Percentiles rank a stretch among this genome's conserved stretches.
These are phyloP conservation scores for Sphaerostilbella broomeana DNA, from an alignment of 2,329 filamentous ascomycete species.

Conservation along the genomic window DNA sequence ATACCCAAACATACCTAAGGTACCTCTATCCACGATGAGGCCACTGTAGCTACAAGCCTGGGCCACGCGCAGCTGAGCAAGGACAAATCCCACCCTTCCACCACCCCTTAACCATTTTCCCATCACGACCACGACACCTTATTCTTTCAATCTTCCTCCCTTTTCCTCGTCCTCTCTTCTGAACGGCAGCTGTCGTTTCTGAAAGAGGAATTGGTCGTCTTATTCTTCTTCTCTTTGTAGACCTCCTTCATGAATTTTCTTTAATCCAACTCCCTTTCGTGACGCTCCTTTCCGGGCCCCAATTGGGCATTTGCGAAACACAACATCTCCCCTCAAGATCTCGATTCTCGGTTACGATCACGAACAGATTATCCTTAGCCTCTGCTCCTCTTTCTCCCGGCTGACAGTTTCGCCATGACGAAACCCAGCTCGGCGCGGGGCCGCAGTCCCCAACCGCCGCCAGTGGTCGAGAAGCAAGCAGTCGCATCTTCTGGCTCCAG, in stretches of 20 bases:
- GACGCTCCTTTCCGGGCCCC: constrained; percentile 11
- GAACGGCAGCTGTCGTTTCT: constrained; percentile 10
- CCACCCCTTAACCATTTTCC: constrained; percentile 15
- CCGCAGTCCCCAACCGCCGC: constrained; percentile 31
- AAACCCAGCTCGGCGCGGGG: constrained; percentile 28
- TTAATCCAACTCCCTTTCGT: constrained; percentile 12
- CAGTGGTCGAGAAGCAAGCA: constrained; percentile 16
- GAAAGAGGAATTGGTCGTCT: constrained; percentile 6
- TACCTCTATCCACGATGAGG: too few species aligned
- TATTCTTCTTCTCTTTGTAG: constrained; percentile 10
- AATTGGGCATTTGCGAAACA: constrained; percentile 11
- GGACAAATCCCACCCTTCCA: constrained; percentile 12
- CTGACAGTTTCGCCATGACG: constrained; percentile 25
- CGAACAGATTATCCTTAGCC: not conserved
- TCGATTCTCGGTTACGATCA: not conserved
- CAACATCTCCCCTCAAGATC: constrained; percentile 1
- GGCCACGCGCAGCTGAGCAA: constrained; percentile 13
- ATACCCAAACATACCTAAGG: too few species aligned
- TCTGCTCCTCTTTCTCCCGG: constrained; percentile 1
- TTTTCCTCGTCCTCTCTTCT: constrained; percentile 8
- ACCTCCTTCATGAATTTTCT: constrained; percentile 11
- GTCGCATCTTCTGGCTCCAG: constrained; percentile 7
- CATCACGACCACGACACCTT: constrained; percentile 14
- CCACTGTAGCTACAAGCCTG: constrained; percentile 35
- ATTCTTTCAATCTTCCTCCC: constrained; percentile 16